Evolutionary conservation across 2,329 filamentous ascomycete species (phyloP).

Genomic region (Cladosporium sphaerospermum): DNA sequence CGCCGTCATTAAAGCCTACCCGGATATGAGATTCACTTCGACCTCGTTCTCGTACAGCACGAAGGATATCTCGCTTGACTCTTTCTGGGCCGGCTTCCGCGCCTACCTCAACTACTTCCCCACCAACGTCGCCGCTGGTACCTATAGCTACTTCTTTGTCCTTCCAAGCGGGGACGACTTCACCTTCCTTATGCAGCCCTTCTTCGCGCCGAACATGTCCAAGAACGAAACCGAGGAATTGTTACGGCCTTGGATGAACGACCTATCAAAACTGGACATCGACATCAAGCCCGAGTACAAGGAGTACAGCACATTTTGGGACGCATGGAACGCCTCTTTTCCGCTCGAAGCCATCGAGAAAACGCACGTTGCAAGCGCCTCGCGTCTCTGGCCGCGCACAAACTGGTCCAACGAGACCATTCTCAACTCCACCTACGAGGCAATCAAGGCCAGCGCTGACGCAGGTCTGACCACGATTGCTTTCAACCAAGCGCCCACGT

Average conservation of each 20-base stretch:
- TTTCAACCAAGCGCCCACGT: conserved; percentile 4
- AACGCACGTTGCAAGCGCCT: conserved; percentile 8
- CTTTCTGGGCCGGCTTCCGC: conserved; percentile 22
- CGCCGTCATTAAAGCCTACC: background rate
- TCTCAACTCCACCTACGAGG: conserved; percentile 7
- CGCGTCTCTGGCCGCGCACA: conserved; percentile 7
- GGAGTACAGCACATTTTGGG: conserved; percentile 8
- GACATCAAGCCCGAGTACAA: background rate
- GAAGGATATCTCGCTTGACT: conserved; percentile 23
- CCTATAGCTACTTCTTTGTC: conserved; percentile 13
- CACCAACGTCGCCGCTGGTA: conserved; percentile 13
- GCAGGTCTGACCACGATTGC: conserved; percentile 3
- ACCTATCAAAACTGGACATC: conserved; percentile 3
- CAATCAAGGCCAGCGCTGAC: conserved; percentile 3
- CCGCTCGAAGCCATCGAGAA: conserved; percentile 12
- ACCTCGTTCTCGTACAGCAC: conserved; percentile 10
- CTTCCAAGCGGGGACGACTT: background rate
- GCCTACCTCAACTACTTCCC: conserved; percentile 22
- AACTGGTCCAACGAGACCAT: conserved; percentile 11
- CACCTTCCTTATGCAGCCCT: conserved; percentile 28
- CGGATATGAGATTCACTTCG: conserved; percentile 13
- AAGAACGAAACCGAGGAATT: conserved; percentile 3
- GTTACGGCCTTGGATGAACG: conserved; percentile 18
- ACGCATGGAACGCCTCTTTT: conserved; percentile 14
- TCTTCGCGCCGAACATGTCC: conserved; percentile 24